Evolutionary conservation across 2,329 filamentous ascomycete genomes (phyloP).

Genomic region (Alternaria arbusti): DNA sequence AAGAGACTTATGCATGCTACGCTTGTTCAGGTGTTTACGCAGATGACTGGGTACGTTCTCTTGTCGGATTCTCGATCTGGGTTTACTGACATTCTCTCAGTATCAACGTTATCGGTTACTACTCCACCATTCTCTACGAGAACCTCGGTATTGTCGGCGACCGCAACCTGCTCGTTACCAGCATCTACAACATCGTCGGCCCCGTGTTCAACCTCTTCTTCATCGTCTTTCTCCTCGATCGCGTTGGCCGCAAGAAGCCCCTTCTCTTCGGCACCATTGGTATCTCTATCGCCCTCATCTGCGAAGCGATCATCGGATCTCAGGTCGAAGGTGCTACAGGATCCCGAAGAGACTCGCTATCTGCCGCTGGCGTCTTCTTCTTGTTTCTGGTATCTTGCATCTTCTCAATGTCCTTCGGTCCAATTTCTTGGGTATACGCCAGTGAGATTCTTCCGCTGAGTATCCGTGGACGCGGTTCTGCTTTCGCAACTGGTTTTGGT

Average conservation of each 20-base stretch:
- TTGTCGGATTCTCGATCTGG: too few relatives aligned
- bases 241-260: slow-evolving; percentile 58
- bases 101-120: slow-evolving; percentile 67
- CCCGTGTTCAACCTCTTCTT: slow-evolving; percentile 65
- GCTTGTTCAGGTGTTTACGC: slow-evolving; percentile 69
- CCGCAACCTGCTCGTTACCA: slow-evolving; percentile 61
- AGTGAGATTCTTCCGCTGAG: slow-evolving; percentile 69
- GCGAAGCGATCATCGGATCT: slow-evolving; percentile 63
- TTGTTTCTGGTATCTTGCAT: slow-evolving; percentile 59
- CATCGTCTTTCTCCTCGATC: slow-evolving; percentile 63
- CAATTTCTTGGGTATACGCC: slow-evolving; percentile 67
- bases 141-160: slow-evolving; percentile 63
- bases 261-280: slow-evolving; percentile 61
- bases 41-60: slow-evolving; percentile 61
- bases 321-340: slow-evolving; percentile 40
- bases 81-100: slow-evolving; percentile 25
- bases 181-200: slow-evolving; percentile 67
- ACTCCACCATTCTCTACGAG: slow-evolving; percentile 65
- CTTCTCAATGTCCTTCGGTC: slow-evolving; percentile 44
- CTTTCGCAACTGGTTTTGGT: slow-evolving; percentile 64
- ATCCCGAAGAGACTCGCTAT: slow-evolving; percentile 52
- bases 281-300: slow-evolving; percentile 64
- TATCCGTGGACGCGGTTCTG: slow-evolving; percentile 65
- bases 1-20: slow-evolving; percentile 67
- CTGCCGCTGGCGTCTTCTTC: slow-evolving; percentile 69